These are phyloP conservation scores for Solanum aculeatissimum DNA, from an alignment of 305 asterid species.

Conservation along the genomic window DNA sequence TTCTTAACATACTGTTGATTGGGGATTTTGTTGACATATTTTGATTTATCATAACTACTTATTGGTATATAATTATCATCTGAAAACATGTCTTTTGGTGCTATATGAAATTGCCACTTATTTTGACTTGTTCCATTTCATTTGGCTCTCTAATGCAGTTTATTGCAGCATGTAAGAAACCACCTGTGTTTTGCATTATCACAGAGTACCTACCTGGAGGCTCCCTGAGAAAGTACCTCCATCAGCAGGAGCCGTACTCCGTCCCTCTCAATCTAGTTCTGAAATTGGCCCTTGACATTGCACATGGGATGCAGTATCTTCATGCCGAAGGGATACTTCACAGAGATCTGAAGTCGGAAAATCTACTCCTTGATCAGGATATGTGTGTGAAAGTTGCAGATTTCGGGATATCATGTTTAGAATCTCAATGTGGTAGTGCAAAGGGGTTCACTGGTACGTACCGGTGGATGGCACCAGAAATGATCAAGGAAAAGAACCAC, in stretches of 20 bases:
- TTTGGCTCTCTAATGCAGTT: slow-evolving; percentile 39
- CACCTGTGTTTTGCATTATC: slow-evolving; percentile 91
- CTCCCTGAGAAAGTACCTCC: slow-evolving; percentile 79
- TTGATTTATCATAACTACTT: background rate
- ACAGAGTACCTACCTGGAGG: slow-evolving; percentile 92
- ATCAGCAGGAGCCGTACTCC: slow-evolving; percentile 86
- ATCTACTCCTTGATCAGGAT: slow-evolving; percentile 69
- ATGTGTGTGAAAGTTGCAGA: slow-evolving; percentile 95
- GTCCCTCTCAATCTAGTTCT: slow-evolving; percentile 63
- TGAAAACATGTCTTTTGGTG: background rate
- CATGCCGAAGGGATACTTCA: slow-evolving; percentile 89
- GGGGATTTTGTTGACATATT: background rate
- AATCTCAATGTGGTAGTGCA: slow-evolving; percentile 83
- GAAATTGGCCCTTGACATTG: slow-evolving; percentile 73
- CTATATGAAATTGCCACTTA: background rate
- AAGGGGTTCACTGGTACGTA: slow-evolving; percentile 95
- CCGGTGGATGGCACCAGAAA: slow-evolving; percentile 99
- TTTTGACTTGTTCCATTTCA: background rate
- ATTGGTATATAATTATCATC: background rate
- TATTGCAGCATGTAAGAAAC: slow-evolving; percentile 91
- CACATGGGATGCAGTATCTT: slow-evolving; percentile 88
- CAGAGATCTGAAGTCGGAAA: slow-evolving; percentile 91
- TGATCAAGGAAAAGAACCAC: slow-evolving; percentile 83
- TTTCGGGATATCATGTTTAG: slow-evolving; percentile 91
- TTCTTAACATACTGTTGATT: background rate